A percentile compares a stretch with the other conserved stretches of the same genome.
Evolutionary conservation across 2,329 filamentous ascomycete genomes (phyloP).

Genomic region (Aspergillus calidoustus): DNA sequence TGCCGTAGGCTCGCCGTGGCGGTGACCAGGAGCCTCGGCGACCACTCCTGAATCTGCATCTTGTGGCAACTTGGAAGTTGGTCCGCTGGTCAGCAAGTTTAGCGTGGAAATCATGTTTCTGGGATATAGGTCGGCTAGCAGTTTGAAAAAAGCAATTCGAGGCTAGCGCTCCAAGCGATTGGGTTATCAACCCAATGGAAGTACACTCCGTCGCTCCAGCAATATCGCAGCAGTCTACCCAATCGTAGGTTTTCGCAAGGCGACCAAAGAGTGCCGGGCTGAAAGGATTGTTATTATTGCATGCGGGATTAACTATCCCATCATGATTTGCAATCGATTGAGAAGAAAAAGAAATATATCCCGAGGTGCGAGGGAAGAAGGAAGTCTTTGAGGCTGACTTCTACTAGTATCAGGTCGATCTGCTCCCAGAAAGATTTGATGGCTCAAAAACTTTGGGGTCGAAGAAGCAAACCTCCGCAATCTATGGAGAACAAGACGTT

Average conservation of each 20-base stretch:
- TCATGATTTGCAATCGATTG: constrained; percentile 12
- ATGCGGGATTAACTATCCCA: constrained; percentile 3
- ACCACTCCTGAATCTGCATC: neutral
- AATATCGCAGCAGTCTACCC: neutral
- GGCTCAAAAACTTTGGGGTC: neutral
- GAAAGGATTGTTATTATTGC: constrained; percentile 4
- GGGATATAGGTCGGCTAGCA: neutral
- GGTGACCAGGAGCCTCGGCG: constrained; percentile 1
- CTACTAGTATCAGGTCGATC: neutral
- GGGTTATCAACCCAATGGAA: constrained; percentile 9
- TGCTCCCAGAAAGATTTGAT: constrained; percentile 5
- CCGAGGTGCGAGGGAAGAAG: neutral
- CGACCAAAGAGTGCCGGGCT: neutral
- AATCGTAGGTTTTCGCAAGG: constrained; percentile 2
- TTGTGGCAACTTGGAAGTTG: constrained; percentile 1
- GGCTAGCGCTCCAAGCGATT: constrained; percentile 1
- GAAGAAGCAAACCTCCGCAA: constrained; percentile 3
- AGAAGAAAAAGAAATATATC: constrained; percentile 2
- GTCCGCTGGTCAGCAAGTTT: neutral
- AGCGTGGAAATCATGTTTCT: constrained; percentile 5
- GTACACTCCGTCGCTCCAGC: constrained; percentile 8
- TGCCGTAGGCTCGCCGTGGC: constrained; percentile 5
- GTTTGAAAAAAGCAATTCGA: constrained; percentile 9
- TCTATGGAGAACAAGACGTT: constrained; percentile 7
- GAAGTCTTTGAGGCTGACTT: constrained; percentile 15